Conservation (phyloP, 1,284 basidiomycete species). For the Cerioporus squamosus region DNA sequence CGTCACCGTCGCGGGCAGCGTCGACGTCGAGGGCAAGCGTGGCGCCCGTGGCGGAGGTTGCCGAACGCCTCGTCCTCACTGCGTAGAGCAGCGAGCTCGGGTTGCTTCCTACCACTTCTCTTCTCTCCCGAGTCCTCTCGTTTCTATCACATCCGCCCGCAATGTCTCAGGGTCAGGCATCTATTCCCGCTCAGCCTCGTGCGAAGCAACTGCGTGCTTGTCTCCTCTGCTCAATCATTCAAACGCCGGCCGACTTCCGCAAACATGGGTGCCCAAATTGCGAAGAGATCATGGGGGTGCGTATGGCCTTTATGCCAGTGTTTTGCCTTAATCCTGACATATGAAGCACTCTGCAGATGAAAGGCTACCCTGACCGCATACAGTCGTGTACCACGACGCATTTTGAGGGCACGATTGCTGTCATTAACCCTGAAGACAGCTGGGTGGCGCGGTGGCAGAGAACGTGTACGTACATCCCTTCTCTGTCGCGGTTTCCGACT, state of each 20-base stretch:
- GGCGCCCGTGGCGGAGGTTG: slow-evolving; percentile 17
- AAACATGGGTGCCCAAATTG: slow-evolving; percentile 95
- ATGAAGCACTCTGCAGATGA: slow-evolving; percentile 72
- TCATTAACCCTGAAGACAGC: slow-evolving; percentile 87
- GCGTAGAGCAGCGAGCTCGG: background rate
- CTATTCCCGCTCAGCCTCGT: slow-evolving; percentile 64
- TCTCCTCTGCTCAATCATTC: slow-evolving; percentile 90
- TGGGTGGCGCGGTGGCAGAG: slow-evolving; percentile 97
- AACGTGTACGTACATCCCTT: slow-evolving; percentile 63
- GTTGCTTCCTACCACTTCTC: too few relatives aligned
- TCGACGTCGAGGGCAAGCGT: slow-evolving; percentile 4
- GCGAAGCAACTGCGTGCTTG: slow-evolving; percentile 87
- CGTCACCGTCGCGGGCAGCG: slow-evolving; percentile 3
- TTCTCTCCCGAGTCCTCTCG: too few relatives aligned
- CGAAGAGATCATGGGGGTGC: slow-evolving; percentile 91
- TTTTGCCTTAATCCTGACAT: background rate
- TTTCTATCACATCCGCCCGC: background rate
- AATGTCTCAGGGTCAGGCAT: slow-evolving; percentile 39
- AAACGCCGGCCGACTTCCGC: slow-evolving; percentile 84
- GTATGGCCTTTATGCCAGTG: slow-evolving; percentile 8
- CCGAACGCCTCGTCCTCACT: slow-evolving; percentile 6
- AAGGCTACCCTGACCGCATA: slow-evolving; percentile 85
- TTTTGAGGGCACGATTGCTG: slow-evolving; percentile 92
- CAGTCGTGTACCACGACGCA: slow-evolving; percentile 90
- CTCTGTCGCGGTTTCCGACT: background rate